Evolutionary conservation across 495 filamentous ascomycete genomes (phyloP), one percentile per base, ranked within the genome.

Genomic region (Extremus antarcticus): DNA sequence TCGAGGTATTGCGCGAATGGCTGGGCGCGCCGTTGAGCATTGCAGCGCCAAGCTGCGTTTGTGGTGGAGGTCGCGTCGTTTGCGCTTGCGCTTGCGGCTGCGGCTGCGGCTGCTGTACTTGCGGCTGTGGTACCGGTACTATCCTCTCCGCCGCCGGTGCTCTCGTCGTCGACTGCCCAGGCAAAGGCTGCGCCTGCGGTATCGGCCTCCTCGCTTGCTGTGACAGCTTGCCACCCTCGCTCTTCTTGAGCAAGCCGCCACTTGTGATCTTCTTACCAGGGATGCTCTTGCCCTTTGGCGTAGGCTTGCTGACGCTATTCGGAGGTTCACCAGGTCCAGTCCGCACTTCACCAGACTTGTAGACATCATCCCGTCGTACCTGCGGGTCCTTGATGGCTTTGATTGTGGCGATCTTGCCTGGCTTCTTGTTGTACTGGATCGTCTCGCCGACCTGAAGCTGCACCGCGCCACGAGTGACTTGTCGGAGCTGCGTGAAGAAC

Each of bases 381-480:
- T 75, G 76, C 3, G 87, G 80, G 65, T 99, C 94, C 69, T 94
- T 95, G 56, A 95, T 64, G 1, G 83, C 86, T 75, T 97, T 97
- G 59, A 99, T 83, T 1, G 78, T 62, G 43, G 88, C 82, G 63
- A 86, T 77, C 74, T 99, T 99, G 32, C 89, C 88, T 2, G 94
- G 94, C 73, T 99, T 99, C 79, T 97, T 99, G 64, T 90, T 89
- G 69, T 92, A 99, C 66, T 96, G 88, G 65, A 99, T 90, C 1
- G 77, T 77, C 25, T 90, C 82, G 16, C 73, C 80, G 55, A 98
- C 87, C 73, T 86, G 88, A 53, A 98, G 67, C 65, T 86, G 86
- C 63, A 92, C 74, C 9, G 85, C 80, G 11, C 85, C 90, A 0
- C 84, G 87, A 67, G 88, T 82, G 38, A 75, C 80, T 41, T 74